Percentiles rank a stretch among this genome's conserved stretches.
These are phyloP conservation scores for Russula earlei DNA, from an alignment of 768 basidiomycete species.

Conservation along the genomic window DNA sequence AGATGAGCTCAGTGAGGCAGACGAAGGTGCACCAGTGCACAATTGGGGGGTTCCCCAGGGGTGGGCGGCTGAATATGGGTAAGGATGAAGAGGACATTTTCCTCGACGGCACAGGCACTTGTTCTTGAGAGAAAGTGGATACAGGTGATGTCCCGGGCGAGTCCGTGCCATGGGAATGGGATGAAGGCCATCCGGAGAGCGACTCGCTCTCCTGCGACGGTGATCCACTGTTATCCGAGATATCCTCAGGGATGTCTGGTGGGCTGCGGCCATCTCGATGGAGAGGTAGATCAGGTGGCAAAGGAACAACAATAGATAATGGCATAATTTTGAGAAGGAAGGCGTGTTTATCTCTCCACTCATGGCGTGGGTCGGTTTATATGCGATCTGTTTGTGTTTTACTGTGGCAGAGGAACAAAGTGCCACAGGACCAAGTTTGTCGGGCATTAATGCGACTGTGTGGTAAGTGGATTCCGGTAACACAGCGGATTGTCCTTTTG, in stretches of 20 bases:
- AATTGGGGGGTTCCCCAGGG: neutral
- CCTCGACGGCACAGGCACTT: neutral
- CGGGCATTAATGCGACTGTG: neutral
- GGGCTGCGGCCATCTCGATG: neutral
- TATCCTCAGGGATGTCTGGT: neutral
- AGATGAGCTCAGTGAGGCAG: neutral
- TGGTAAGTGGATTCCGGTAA: neutral
- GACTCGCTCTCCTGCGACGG: neutral
- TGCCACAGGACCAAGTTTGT: neutral
- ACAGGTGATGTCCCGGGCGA: neutral
- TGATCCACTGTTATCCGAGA: neutral
- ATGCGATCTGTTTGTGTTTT: neutral
- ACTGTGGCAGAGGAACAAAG: conserved; percentile 3
- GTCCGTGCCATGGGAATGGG: neutral
- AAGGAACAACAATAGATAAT: conserved; percentile 2
- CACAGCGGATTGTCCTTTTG: neutral
- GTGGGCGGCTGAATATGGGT: conserved; percentile 5
- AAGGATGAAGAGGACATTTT: conserved; percentile 4
- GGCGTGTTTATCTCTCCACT: neutral
- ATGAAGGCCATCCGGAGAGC: neutral
- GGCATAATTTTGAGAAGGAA: neutral
- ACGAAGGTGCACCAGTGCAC: conserved; percentile 1
- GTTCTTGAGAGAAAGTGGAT: neutral
- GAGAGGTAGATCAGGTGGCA: neutral
- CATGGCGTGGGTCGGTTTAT: neutral